Percentiles rank a stretch among this genome's conserved stretches.
phyloP scores from a whole-genome alignment of 139 green algal species.

The Desmodesmus armatus region DNA sequence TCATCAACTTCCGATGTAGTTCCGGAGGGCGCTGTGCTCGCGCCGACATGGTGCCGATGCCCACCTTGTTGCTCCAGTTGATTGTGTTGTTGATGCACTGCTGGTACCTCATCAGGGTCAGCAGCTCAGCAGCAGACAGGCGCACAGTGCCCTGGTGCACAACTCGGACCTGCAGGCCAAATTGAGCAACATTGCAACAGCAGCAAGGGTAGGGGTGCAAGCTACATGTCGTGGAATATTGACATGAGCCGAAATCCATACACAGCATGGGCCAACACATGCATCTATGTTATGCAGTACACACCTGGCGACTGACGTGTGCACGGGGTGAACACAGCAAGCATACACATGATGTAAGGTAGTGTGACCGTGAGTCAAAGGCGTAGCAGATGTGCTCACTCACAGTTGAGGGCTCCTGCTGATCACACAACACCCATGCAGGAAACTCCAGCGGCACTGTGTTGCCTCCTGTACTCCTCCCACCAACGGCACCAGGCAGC shows the following conservation, averaged over 20 bases:
- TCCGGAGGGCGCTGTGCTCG: too few relatives aligned
- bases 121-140: not conserved
- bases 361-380: too few relatives aligned
- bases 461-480: not conserved
- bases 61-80: slow-evolving; percentile 47
- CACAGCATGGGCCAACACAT: too few relatives aligned
- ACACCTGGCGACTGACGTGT: too few relatives aligned
- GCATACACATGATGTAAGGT: too few relatives aligned
- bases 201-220: not conserved
- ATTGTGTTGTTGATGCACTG: not conserved
- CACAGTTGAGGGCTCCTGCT: slow-evolving; percentile 29
- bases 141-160: not conserved
- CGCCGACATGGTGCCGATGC: too few relatives aligned
- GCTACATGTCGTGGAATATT: too few relatives aligned
- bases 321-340: too few relatives aligned
- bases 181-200: not conserved
- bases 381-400: not conserved
- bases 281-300: too few relatives aligned
- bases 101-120: slow-evolving; percentile 30
- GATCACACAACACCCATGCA: not conserved
- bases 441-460: slow-evolving; percentile 23
- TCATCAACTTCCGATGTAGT: too few relatives aligned
- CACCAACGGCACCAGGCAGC: slow-evolving; percentile 5
- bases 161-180: not conserved
- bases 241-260: too few relatives aligned